Percentiles rank a stretch among this genome's conserved stretches.
These are phyloP conservation scores for Aureobasidium sp. DNA, from an alignment of 2,329 filamentous ascomycete species.

Conservation along the genomic window DNA sequence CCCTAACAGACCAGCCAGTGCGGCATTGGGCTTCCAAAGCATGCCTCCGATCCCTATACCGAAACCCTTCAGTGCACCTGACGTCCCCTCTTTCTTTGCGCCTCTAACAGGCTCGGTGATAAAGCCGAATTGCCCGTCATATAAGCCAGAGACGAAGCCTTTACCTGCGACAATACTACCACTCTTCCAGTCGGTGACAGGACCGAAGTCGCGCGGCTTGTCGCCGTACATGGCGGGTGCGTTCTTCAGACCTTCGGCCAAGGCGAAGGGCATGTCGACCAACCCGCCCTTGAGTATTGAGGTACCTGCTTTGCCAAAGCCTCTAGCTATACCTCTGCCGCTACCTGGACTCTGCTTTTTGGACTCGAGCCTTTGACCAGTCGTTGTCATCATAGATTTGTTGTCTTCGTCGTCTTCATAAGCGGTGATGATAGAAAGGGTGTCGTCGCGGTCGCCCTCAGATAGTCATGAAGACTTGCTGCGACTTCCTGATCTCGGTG, in stretches of 20 bases:
- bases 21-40: slow-evolving; percentile 1
- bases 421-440: neutral
- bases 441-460: neutral
- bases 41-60: neutral
- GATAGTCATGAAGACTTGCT: neutral
- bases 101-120: slow-evolving; percentile 57
- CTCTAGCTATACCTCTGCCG: neutral
- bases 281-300: neutral
- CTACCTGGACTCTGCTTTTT: neutral
- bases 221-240: slow-evolving; percentile 61
- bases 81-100: slow-evolving; percentile 5
- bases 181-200: slow-evolving; percentile 56
- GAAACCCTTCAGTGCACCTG: neutral
- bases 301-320: neutral
- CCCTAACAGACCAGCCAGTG: neutral
- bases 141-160: neutral
- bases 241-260: slow-evolving; percentile 63
- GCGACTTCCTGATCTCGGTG: neutral
- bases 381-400: neutral
- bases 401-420: slow-evolving; percentile 14
- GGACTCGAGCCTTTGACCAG: neutral
- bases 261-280: slow-evolving; percentile 10
- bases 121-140: slow-evolving; percentile 44
- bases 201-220: slow-evolving; percentile 43
- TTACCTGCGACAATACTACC: slow-evolving; percentile 32